Percentiles rank a stretch among this genome's conserved stretches.
These are phyloP conservation scores for Malassezia equina DNA, from an alignment of 1,284 basidiomycete genomes.

Conservation along the genomic window DNA sequence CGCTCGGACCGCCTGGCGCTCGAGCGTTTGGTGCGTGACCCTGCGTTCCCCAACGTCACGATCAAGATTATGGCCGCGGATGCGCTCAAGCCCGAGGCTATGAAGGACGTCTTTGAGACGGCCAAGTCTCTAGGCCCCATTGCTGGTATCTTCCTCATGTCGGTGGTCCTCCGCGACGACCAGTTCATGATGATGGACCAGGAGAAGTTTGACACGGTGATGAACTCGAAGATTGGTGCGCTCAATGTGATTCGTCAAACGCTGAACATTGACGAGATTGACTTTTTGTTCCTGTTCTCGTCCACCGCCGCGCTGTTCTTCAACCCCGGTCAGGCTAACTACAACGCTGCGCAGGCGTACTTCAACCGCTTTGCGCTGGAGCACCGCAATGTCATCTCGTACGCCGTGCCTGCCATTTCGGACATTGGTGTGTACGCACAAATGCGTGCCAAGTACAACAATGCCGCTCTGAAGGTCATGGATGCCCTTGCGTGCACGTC, in stretches of 20 bases:
- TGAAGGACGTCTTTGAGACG: conserved; percentile 16
- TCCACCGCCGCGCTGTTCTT: conserved; percentile 19
- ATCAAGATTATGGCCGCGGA: conserved; percentile 19
- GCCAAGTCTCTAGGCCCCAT: conserved; percentile 11
- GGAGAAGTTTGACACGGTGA: conserved; percentile 19
- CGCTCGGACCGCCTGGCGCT: conserved; percentile 18
- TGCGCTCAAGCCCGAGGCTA: conserved; percentile 13
- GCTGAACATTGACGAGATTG: conserved; percentile 13
- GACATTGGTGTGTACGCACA: conserved; percentile 20
- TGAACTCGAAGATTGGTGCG: conserved; percentile 17
- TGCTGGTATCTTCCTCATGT: conserved; percentile 19
- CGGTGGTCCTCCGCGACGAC: conserved; percentile 18
- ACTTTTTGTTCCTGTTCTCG: conserved; percentile 21
- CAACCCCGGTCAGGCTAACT: conserved; percentile 21
- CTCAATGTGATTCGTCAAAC: conserved; percentile 13
- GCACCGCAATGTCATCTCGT: conserved; percentile 16
- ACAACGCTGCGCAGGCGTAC: conserved; percentile 20
- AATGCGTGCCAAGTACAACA: conserved; percentile 13
- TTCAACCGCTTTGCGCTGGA: conserved; percentile 20
- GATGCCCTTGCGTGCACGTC: conserved; percentile 18
- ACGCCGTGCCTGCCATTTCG: conserved; percentile 20
- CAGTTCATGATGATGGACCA: conserved; percentile 18
- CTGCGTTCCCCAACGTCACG: conserved; percentile 16
- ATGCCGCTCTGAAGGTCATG: conserved; percentile 20
- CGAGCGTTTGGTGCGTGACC: conserved; percentile 17